Conservation (phyloP, 2,329 filamentous ascomycete species). For the Claviceps paspali region DNA sequence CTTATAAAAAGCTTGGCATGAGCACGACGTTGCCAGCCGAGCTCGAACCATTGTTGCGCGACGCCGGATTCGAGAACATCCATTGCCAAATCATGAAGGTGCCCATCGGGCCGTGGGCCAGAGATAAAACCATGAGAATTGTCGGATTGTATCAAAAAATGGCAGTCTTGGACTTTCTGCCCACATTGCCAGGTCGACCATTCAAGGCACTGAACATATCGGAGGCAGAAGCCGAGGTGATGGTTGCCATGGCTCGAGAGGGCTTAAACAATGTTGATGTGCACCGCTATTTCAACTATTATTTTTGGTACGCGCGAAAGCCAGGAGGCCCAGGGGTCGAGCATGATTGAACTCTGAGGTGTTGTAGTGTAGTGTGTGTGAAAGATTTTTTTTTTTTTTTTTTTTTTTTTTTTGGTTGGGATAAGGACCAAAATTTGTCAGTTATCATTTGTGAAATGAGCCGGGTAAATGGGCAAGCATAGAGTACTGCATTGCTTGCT, state of each 20-base stretch:
- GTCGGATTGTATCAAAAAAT: constrained; percentile 24
- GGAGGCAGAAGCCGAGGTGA: constrained; percentile 14
- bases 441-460: too few species aligned
- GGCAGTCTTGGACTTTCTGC: constrained; percentile 19
- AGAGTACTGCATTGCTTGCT: too few species aligned
- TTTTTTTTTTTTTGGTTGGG: too few species aligned
- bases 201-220: constrained; percentile 16
- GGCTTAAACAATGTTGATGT: constrained; percentile 13
- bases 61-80: constrained; percentile 10
- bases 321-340: not conserved
- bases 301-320: constrained; percentile 24
- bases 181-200: constrained; percentile 20
- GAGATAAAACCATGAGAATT: constrained; percentile 17
- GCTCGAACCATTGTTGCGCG: constrained; percentile 7
- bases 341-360: too few species aligned
- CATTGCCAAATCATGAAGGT: constrained; percentile 22
- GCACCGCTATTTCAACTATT: constrained; percentile 21
- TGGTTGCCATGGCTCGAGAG: constrained; percentile 13
- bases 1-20: constrained; percentile 8
- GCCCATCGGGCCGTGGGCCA: constrained; percentile 22
- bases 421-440: not conserved
- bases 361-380: too few species aligned
- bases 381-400: too few species aligned
- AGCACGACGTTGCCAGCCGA: constrained; percentile 8
- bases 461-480: too few species aligned